Evolutionary conservation across 306 rosid genomes (phyloP).

Genomic region (Quercus robur): DNA sequence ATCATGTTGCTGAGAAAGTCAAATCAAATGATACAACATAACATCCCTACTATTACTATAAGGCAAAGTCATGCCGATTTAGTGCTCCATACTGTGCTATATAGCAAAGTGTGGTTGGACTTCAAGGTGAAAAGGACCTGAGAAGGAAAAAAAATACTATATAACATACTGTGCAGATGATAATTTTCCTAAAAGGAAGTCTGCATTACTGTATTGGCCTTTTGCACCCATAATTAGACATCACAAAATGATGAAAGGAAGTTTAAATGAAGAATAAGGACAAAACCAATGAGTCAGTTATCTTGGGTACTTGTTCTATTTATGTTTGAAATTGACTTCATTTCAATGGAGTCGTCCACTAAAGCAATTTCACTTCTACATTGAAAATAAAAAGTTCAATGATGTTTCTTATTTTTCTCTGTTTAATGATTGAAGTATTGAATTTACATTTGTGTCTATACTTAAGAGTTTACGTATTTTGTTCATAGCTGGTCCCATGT

Average conservation of each 20-base stretch:
- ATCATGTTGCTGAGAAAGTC: not conserved
- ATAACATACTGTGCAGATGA: not conserved
- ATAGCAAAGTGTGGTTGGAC: not conserved
- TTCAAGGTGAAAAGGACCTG: not conserved
- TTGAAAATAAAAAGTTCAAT: not conserved
- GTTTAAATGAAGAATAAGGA: not conserved
- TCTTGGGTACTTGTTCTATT: constrained; percentile 1
- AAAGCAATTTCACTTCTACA: not conserved
- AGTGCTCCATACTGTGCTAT: constrained; percentile 2
- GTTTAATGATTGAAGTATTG: not conserved
- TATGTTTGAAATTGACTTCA: constrained; percentile 17
- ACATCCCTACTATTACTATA: not conserved
- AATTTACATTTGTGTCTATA: not conserved
- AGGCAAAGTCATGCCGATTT: not conserved
- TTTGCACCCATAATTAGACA: constrained; percentile 2
- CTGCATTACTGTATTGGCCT: not conserved
- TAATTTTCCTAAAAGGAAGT: not conserved
- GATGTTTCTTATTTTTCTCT: not conserved
- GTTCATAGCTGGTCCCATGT: no score
- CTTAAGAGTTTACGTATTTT: no score
- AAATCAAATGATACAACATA: not conserved
- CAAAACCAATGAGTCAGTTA: not conserved
- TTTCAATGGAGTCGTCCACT: constrained; percentile 15
- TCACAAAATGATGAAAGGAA: not conserved
- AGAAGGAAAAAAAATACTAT: not conserved